Percentiles rank a stretch among this genome's conserved stretches.
Evolutionary conservation across 352 stramenopile genomes (phyloP).

Genomic region (Blastocystis sp.): DNA sequence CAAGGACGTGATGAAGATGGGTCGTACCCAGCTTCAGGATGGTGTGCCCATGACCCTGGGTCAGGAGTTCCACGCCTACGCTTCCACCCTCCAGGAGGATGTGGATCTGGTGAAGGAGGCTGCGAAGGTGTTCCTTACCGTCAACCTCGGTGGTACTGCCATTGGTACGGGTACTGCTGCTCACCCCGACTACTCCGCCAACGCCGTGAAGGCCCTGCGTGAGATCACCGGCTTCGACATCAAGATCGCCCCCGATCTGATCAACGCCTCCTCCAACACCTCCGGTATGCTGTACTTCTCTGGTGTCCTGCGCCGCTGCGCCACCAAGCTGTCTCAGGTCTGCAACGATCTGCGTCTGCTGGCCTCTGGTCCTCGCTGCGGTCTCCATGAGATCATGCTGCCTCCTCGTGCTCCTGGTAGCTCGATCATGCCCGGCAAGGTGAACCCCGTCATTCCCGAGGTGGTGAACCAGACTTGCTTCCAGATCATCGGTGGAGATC

Average conservation of each 20-base stretch:
- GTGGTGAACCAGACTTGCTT: too few species aligned
- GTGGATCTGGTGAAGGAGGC: conserved; percentile 81
- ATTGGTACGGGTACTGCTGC: conserved; percentile 75
- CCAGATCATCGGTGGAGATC: conserved; percentile 17
- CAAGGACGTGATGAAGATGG: conserved; percentile 75
- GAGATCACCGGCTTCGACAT: conserved; percentile 87
- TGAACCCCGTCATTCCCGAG: too few species aligned
- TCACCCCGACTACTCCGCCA: conserved; percentile 70
- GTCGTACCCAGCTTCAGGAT: conserved; percentile 77
- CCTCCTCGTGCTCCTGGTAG: background rate
- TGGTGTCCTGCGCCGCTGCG: conserved; percentile 40
- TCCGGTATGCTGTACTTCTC: conserved; percentile 59
- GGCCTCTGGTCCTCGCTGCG: too few species aligned
- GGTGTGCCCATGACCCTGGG: conserved; percentile 86
- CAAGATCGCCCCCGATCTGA: conserved; percentile 85
- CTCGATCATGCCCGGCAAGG: background rate
- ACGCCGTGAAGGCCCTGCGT: conserved; percentile 77
- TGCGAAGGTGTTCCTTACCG: conserved; percentile 74
- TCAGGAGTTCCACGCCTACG: conserved; percentile 93
- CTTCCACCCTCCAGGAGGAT: conserved; percentile 85
- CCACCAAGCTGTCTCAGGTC: conserved; percentile 39
- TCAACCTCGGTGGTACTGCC: conserved; percentile 76
- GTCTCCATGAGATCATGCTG: background rate
- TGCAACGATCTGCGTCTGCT: background rate
- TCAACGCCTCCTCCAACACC: conserved; percentile 59